Evolutionary conservation across 306 rosid genomes (phyloP).

Genomic region (Mimosa bimucronata): DNA sequence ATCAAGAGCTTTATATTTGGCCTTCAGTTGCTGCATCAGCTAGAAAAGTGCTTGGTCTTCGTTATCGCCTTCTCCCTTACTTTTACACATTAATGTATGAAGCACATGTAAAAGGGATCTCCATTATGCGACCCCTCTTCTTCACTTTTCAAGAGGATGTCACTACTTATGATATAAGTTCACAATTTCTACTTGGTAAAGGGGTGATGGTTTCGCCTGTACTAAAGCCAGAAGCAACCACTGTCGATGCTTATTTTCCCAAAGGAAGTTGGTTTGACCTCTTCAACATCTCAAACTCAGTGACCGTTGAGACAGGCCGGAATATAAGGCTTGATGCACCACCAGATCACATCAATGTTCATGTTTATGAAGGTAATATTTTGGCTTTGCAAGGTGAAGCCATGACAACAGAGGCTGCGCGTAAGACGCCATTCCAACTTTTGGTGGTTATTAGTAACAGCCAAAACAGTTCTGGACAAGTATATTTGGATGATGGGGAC

Average conservation of each 20-base stretch:
- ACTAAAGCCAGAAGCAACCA: constrained; percentile 50
- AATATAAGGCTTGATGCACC: constrained; percentile 66
- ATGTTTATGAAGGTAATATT: constrained; percentile 76
- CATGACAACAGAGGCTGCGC: constrained; percentile 45
- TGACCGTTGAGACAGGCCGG: constrained; percentile 54
- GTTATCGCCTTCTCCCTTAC: constrained; percentile 81
- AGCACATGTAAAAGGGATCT: constrained; percentile 70
- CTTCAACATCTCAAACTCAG: constrained; percentile 66
- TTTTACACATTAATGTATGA: constrained; percentile 82
- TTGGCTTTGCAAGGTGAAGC: constrained; percentile 79
- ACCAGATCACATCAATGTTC: constrained; percentile 75
- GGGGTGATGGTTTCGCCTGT: constrained; percentile 87
- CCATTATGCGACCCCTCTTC: constrained; percentile 85
- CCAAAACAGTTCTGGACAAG: constrained; percentile 58
- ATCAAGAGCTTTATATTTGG: constrained; percentile 92
- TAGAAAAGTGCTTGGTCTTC: constrained; percentile 80
- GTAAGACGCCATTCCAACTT: constrained; percentile 65
- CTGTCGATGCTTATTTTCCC: constrained; percentile 79
- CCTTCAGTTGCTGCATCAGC: constrained; percentile 82
- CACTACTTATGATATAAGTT: constrained; percentile 60
- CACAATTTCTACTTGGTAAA: constrained; percentile 79
- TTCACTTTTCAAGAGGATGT: constrained; percentile 85
- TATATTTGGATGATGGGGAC: constrained; percentile 84
- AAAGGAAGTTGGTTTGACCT: constrained; percentile 89
- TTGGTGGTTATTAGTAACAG: constrained; percentile 53